Evolutionary conservation across 371 early-diverging fungal genomes (phyloP).

Genomic region (Rhizopus sp.): DNA sequence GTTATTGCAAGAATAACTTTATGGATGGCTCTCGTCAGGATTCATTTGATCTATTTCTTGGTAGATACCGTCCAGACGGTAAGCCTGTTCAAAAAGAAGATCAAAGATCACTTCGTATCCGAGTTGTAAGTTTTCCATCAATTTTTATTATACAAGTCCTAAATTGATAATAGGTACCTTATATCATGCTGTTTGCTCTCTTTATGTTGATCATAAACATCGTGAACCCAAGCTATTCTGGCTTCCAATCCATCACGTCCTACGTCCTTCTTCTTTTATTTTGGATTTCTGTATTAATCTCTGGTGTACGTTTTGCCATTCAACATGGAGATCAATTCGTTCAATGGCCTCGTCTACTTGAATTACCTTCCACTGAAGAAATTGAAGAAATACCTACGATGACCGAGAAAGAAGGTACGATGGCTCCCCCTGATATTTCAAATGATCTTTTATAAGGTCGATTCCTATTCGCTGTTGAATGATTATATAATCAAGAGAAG

Average conservation of each 20-base stretch:
- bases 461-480: too few species aligned
- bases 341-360: conserved; percentile 44
- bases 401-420: conserved; percentile 28
- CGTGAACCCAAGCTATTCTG: conserved; percentile 38
- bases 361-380: conserved; percentile 27
- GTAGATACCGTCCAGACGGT: conserved; percentile 58
- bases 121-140: conserved; percentile 37
- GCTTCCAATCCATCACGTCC: conserved; percentile 30
- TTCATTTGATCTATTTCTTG: conserved; percentile 80
- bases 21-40: conserved; percentile 92
- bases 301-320: conserved; percentile 47
- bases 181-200: conserved; percentile 43
- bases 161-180: conserved; percentile 32
- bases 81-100: conserved; percentile 12
- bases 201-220: conserved; percentile 48
- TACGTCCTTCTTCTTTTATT: conserved; percentile 45
- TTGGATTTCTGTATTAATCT: conserved; percentile 52
- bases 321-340: conserved; percentile 49
- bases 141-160: background rate
- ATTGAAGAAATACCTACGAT: conserved; percentile 18
- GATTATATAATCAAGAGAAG: too few species aligned
- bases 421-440: conserved; percentile 31
- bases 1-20: conserved; percentile 94
- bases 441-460: background rate
- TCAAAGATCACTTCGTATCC: conserved; percentile 45